Conservation (phyloP, 2,329 filamentous ascomycete genomes). For the Fusarium odoratissimum region DNA sequence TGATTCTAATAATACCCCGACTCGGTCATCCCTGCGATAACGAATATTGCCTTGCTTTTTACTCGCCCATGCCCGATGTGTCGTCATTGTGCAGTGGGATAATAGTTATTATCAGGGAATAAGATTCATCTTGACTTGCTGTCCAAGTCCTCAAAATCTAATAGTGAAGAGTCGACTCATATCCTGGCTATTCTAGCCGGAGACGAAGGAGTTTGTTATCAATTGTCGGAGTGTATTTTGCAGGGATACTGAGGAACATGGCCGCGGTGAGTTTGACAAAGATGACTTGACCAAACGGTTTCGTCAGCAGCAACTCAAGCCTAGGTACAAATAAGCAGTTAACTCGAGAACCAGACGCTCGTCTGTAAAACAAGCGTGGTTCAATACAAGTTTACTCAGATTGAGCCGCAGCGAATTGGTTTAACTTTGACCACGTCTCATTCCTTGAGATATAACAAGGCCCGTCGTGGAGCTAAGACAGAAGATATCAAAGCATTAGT, state of each 20-base stretch:
- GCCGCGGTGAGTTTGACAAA: not conserved
- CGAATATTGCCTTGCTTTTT: slow-evolving; percentile 28
- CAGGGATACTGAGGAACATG: slow-evolving; percentile 16
- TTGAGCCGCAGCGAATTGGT: not conserved
- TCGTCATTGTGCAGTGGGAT: slow-evolving; percentile 44
- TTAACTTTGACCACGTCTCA: not conserved
- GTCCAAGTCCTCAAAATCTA: slow-evolving; percentile 15
- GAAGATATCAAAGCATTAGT: not conserved
- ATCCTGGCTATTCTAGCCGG: slow-evolving; percentile 3
- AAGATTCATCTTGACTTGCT: slow-evolving; percentile 18
- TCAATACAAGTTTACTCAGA: not conserved
- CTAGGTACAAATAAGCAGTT: not conserved
- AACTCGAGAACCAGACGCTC: not conserved
- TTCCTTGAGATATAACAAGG: not conserved
- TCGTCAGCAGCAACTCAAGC: not conserved
- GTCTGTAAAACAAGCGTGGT: not conserved
- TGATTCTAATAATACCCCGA: not conserved
- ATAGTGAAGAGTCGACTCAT: slow-evolving; percentile 27
- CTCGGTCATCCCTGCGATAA: not conserved
- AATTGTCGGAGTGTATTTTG: not conserved
- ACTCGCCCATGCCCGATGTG: slow-evolving; percentile 25
- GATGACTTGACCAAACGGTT: not conserved
- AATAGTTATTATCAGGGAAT: slow-evolving; percentile 20
- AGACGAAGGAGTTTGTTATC: not conserved
- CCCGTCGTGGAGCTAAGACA: not conserved